Evolutionary conservation across 148 eudicot species (phyloP), one percentile per base, ranked within the genome.

Genomic region (Fagopyrum homotropicum): DNA sequence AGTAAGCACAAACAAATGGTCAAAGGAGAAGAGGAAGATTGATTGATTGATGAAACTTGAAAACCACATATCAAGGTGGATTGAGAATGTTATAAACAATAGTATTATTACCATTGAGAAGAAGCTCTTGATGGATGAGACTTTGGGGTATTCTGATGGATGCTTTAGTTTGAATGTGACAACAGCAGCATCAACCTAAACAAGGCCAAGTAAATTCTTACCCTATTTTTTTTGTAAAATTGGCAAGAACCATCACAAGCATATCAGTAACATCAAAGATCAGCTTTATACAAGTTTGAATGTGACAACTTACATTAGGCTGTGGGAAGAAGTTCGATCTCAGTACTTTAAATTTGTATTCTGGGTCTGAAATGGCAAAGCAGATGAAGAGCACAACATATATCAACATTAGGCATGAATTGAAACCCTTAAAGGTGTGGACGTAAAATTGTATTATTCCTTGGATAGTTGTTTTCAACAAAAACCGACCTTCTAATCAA

Each of bases 171-270:
- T 88, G 77, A 93, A 93, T 59, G 89, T 80, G 47, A 84, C 95
- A 74, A 91, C 88, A n/a, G 98, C 98, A 77, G 93, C 98, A 82
- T 93, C 97, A 72, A 93, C 98, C 98, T 91, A 77, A 68, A 72
- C 48, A 66, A 46, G 73, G 2, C 69, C 69, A 30, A 63, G 29
- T 45, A 66, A 7, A 30, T 64, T 4, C 26, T 26, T 19, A 52
- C 30, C 16, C 19, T 7, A 57, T 57, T 9, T 17, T 17, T 57
- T 49, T 49, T 57, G 63, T 7, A 19, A 57, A 57, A 57, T 17
- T 22, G 10, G 29, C 6, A 8, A 57, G 30, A 4, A 17, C n/a
- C 63, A 57, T 63, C 69, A 63, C 9, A 30, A 61, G 11, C 44
- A 29, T 14, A 59, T 59, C 40, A 59, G n/a, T 59, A 26, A 63